Percentiles rank a stretch among this genome's conserved stretches.
phyloP scores from a whole-genome alignment of 108 stramenopile species.

The Asterionellopsis glacialis region DNA sequence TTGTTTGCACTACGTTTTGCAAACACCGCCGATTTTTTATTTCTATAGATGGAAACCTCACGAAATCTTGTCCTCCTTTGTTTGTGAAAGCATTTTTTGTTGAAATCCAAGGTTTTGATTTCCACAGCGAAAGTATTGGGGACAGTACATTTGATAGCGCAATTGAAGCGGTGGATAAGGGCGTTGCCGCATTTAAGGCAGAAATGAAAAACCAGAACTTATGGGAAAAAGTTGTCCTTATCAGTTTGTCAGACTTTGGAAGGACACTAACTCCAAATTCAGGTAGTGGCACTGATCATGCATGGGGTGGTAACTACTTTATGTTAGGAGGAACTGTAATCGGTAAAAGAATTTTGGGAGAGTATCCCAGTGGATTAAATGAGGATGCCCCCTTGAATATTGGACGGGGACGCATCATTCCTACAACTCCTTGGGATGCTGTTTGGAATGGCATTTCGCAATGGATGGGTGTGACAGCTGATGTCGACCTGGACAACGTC shows the following conservation, averaged over 20 bases:
- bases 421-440: constrained; percentile 45
- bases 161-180: constrained; percentile 32
- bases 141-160: no score
- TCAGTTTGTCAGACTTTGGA: constrained; percentile 32
- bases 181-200: constrained; percentile 25
- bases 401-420: constrained; percentile 38
- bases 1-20: no score
- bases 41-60: no score
- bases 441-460: no score
- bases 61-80: no score
- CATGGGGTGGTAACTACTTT: no score
- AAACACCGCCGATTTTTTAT: no score
- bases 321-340: constrained; percentile 50
- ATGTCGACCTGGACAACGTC: constrained; percentile 18
- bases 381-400: constrained; percentile 8
- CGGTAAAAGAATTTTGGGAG: constrained; percentile 46
- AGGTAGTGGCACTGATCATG: constrained; percentile 26
- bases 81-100: no score
- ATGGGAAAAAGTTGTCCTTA: constrained; percentile 37
- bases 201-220: constrained; percentile 29
- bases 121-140: no score
- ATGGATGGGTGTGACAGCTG: constrained; percentile 35
- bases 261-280: constrained; percentile 30
- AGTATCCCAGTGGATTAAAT: constrained; percentile 46
- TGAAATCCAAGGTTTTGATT: no score